phyloP scores from a whole-genome alignment of 441 rosid genomes.

The Erodium trifolium region DNA sequence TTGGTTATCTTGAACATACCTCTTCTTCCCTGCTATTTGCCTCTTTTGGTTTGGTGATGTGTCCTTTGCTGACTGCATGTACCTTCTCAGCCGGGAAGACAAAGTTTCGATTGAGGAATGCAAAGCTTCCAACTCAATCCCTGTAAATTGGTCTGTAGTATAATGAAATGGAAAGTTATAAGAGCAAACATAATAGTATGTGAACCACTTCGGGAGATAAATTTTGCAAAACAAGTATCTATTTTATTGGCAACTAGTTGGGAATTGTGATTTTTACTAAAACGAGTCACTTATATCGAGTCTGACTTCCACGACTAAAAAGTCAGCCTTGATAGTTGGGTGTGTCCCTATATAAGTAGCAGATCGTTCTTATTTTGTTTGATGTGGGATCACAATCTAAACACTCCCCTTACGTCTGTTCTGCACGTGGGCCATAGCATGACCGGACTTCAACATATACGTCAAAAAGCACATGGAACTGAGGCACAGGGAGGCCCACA shows the following conservation, averaged over 20 bases:
- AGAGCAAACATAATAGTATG: neutral
- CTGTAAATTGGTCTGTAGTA: constrained; percentile 53
- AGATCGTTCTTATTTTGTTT: no score
- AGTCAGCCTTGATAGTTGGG: no score
- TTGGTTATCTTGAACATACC: constrained; percentile 42
- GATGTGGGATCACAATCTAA: no score
- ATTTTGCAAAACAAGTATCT: no score
- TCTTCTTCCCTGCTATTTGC: constrained; percentile 27
- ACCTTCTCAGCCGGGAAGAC: constrained; percentile 53
- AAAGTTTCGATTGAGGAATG: constrained; percentile 60
- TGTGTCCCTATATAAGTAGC: no score
- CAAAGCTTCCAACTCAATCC: constrained; percentile 71
- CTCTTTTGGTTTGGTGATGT: constrained; percentile 23
- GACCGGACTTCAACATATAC: neutral
- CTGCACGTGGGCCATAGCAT: neutral
- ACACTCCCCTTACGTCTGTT: no score
- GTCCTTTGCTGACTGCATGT: constrained; percentile 31
- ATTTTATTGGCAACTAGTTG: no score
- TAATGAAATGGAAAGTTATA: constrained; percentile 8
- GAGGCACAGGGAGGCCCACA: no score
- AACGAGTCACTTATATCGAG: no score
- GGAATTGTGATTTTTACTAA: no score
- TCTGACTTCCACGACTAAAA: no score
- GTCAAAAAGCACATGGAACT: neutral
- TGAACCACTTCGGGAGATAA: no score